Evolutionary conservation across 1,284 basidiomycete genomes (phyloP), one percentile per base, ranked within the genome.

Genomic region (Neolentinus lepideus): DNA sequence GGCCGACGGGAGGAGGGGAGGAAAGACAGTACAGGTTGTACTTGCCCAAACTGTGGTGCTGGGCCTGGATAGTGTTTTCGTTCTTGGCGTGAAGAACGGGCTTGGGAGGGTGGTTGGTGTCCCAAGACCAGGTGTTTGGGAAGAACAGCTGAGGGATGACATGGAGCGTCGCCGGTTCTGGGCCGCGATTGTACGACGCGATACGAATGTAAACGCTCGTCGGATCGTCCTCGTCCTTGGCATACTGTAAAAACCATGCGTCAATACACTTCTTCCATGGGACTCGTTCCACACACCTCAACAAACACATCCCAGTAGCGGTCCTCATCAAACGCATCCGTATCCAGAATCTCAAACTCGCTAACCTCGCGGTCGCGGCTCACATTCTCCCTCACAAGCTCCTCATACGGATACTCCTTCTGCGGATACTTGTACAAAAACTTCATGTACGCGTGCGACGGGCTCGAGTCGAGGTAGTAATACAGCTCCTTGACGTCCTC

Each of bases 401-500:
- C 82, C 67, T 98, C 93, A 73, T 99, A 99, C 0, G 96, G 96
- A 72, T 83, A 99, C 48, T 80, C 77, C 61, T 84, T 78, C 71
- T 99, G 96, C 14, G 96, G 95, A 66, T 98, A 98, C 72, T 98
- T 98, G 85, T 98, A 98, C 58, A 98, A 75, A 72, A 90, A 96
- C 73, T 98, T 99, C 96, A 98, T 98, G 81, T 98, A 99, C 29
- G 93, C 96, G 69, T 99, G 96, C 1, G 95, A 98, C 21, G 96
- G 96, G 0, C 96, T 97, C 54, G 92, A 97, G 72, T 98, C 96
- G 62, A 99, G 84, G 72, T 99, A 98, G 70, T 95, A 99, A 72
- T 98, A 98, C 27, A 98, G 76, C 68, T 99, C 96, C 74, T 98
- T 98, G 75, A 95, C 93, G 69, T 99, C 96, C 72, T 99, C 96